Evolutionary conservation across 495 filamentous ascomycete genomes (phyloP).

Genomic region (Xylaria flabelliformis): DNA sequence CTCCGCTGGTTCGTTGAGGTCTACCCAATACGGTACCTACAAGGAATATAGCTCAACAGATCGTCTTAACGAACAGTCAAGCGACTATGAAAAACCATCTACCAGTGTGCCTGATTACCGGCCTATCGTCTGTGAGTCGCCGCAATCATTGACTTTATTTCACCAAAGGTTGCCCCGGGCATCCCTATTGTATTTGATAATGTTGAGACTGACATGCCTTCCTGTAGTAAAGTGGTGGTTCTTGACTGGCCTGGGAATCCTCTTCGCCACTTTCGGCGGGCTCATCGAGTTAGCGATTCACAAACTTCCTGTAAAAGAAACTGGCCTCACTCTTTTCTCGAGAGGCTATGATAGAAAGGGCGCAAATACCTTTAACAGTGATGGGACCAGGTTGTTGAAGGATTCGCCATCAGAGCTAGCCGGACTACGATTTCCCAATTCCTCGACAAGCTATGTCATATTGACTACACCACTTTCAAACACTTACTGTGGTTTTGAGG

Average conservation of each 20-base stretch:
- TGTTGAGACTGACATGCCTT: constrained; percentile 11
- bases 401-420: background rate
- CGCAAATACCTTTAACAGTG: background rate
- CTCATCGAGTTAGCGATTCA: constrained; percentile 22
- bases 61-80: constrained; percentile 18
- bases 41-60: constrained; percentile 11
- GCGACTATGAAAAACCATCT: constrained; percentile 10
- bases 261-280: constrained; percentile 16
- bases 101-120: constrained; percentile 4
- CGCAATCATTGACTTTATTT: constrained; percentile 14
- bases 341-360: constrained; percentile 8
- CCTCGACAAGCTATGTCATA: background rate
- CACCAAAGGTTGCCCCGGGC: constrained; percentile 1
- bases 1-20: background rate
- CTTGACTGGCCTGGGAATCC: constrained; percentile 16
- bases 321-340: constrained; percentile 9
- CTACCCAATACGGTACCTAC: constrained; percentile 18
- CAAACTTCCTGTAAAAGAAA: constrained; percentile 18
- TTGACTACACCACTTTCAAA: constrained; percentile 10
- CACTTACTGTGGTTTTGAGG: constrained; percentile 9
- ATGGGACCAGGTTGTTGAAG: background rate
- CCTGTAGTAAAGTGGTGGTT: constrained; percentile 20
- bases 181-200: constrained; percentile 6
- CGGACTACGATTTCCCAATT: background rate
- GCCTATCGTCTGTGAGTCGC: constrained; percentile 17